Percentiles rank a stretch among this genome's conserved stretches.
Evolutionary conservation across 768 basidiomycete genomes (phyloP).

Genomic region (Symmetrospora coprosmae): DNA sequence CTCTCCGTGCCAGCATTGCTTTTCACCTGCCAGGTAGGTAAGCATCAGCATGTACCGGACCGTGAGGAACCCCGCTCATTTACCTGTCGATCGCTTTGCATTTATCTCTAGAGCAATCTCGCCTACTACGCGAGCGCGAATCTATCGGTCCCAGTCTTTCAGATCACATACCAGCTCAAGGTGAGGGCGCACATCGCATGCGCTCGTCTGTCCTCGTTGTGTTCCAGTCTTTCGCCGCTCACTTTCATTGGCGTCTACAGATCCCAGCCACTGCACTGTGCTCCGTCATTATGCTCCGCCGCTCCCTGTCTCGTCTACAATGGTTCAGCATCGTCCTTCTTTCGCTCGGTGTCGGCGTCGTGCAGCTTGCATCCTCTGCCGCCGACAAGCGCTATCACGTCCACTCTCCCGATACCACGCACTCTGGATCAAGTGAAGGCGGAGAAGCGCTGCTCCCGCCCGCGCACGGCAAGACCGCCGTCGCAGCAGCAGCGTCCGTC

Average conservation of each 20-base stretch:
- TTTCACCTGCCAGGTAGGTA: constrained; percentile 18
- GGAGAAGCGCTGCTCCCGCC: not conserved
- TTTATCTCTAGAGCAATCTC: constrained; percentile 14
- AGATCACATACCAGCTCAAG: constrained; percentile 33
- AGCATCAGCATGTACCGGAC: no score
- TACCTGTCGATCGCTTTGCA: no score
- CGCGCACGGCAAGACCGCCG: not conserved
- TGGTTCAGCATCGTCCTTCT: constrained; percentile 55
- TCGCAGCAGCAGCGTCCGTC: not conserved
- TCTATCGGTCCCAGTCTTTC: constrained; percentile 32
- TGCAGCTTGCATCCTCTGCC: constrained; percentile 51
- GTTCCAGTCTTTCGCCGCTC: no score
- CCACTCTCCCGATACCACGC: not conserved
- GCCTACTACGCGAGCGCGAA: constrained; percentile 22
- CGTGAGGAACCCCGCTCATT: no score
- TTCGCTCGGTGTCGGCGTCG: constrained; percentile 40
- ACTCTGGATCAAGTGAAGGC: not conserved
- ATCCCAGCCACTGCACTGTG: constrained; percentile 18
- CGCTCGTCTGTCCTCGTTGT: no score
- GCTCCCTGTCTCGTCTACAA: constrained; percentile 43
- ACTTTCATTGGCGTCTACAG: constrained; percentile 5
- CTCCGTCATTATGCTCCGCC: constrained; percentile 66
- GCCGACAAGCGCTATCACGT: constrained; percentile 1
- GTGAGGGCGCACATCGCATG: constrained; percentile 3
- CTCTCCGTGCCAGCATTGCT: constrained; percentile 13